A percentile compares a stretch with the other conserved stretches of the same genome.
Conservation (phyloP, 306 rosid genomes). For the Pyrus communis region DNA sequence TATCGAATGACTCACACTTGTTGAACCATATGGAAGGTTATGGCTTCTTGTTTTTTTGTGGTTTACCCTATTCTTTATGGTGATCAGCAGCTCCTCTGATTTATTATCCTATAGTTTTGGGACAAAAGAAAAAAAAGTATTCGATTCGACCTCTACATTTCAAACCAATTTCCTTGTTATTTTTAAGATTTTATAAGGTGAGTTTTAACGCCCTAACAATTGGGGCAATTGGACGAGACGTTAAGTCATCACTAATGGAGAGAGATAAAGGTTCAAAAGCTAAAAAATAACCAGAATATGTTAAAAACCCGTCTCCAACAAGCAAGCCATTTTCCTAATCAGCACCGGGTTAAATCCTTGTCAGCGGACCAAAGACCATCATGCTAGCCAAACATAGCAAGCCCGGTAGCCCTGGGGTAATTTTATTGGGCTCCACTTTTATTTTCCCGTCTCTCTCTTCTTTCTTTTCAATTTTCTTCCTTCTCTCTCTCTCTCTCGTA, state of each 20-base stretch:
- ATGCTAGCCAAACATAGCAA: too few relatives aligned
- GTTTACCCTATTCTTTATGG: background rate
- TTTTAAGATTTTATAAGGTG: background rate
- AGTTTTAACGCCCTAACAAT: slow-evolving; percentile 16
- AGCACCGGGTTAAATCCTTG: too few relatives aligned
- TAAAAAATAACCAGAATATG: too few relatives aligned
- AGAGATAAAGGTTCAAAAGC: too few relatives aligned
- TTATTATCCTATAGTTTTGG: background rate
- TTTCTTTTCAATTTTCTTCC: too few relatives aligned
- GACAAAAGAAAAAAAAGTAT: background rate
- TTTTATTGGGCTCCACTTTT: too few relatives aligned
- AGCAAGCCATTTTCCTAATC: too few relatives aligned
- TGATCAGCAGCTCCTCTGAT: background rate
- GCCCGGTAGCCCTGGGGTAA: too few relatives aligned
- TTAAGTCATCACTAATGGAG: background rate
- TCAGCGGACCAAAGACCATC: too few relatives aligned
- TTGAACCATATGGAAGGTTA: background rate
- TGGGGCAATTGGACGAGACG: slow-evolving; percentile 30
- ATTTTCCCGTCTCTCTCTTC: too few relatives aligned
- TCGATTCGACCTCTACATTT: background rate
- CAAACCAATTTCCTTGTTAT: background rate
- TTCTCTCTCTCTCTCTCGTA: too few relatives aligned
- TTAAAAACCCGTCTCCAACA: too few relatives aligned
- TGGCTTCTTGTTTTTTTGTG: background rate
- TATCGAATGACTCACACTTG: background rate